Percentiles rank a stretch among this genome's conserved stretches.
phyloP scores from a whole-genome alignment of 352 stramenopile species.

The Saprolegnia diclina region DNA sequence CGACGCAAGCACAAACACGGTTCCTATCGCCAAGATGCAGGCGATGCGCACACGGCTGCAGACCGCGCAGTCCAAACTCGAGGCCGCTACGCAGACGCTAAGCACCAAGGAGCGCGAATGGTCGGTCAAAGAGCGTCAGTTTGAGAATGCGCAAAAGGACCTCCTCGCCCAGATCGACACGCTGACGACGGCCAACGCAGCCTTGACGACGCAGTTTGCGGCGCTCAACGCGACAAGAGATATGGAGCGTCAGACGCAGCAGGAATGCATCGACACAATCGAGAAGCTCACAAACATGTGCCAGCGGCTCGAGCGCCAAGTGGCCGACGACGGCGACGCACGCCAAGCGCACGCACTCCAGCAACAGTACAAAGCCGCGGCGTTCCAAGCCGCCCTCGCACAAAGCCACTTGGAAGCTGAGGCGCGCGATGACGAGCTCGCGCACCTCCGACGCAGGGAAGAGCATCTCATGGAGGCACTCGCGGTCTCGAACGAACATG shows the following conservation, averaged over 20 bases:
- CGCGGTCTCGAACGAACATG: constrained; percentile 64
- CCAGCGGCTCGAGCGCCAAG: neutral
- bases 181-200: too few relatives aligned
- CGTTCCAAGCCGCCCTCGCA: neutral
- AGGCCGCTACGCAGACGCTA: too few relatives aligned
- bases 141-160: too few relatives aligned
- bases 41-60: too few relatives aligned
- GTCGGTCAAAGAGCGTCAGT: too few relatives aligned
- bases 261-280: constrained; percentile 12
- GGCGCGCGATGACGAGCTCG: neutral
- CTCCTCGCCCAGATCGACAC: too few relatives aligned
- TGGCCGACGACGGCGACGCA: neutral
- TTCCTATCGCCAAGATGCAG: too few relatives aligned
- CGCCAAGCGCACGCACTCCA: neutral
- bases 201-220: neutral
- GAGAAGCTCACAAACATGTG: constrained; percentile 9
- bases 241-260: neutral
- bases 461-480: constrained; percentile 40
- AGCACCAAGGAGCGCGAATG: too few relatives aligned
- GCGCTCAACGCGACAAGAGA: neutral
- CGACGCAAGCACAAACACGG: too few relatives aligned
- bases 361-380: neutral
- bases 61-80: too few relatives aligned
- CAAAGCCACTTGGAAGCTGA: neutral
- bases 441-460: constrained; percentile 31